These are phyloP conservation scores for Ambrosia artemisiifolia DNA, from an alignment of 129 eudicot genomes.

Conservation along the genomic window DNA sequence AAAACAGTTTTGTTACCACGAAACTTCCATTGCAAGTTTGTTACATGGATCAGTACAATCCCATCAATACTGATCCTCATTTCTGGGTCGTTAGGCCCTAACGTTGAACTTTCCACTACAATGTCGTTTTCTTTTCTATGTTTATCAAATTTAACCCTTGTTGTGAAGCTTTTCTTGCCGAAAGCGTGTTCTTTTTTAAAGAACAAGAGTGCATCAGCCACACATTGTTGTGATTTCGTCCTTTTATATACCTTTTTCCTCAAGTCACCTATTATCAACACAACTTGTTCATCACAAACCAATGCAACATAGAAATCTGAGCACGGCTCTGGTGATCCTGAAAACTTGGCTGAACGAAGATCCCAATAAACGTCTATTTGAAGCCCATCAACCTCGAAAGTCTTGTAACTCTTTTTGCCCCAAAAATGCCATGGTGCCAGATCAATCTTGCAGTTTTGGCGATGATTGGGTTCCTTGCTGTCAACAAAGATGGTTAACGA, in stretches of 20 bases:
- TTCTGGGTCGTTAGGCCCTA: slow-evolving; percentile 73
- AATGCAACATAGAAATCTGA: slow-evolving; percentile 73
- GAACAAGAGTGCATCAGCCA: slow-evolving; percentile 50
- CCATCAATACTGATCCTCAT: slow-evolving; percentile 95
- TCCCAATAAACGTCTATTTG: slow-evolving; percentile 85
- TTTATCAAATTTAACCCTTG: slow-evolving; percentile 60
- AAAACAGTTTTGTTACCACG: slow-evolving; percentile 78
- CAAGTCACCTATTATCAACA: slow-evolving; percentile 67
- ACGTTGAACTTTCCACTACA: slow-evolving; percentile 61
- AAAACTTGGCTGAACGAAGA: slow-evolving; percentile 67
- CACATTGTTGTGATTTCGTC: slow-evolving; percentile 59
- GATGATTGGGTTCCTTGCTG: slow-evolving; percentile 42
- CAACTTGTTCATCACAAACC: slow-evolving; percentile 77
- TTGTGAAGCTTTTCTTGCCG: slow-evolving; percentile 71
- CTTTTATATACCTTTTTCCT: slow-evolving; percentile 63
- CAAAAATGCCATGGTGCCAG: slow-evolving; percentile 97
- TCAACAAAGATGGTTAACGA: slow-evolving; percentile 58
- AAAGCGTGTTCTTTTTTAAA: slow-evolving; percentile 70
- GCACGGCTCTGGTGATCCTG: slow-evolving; percentile 79
- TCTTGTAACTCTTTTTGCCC: slow-evolving; percentile 79
- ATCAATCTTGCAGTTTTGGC: slow-evolving; percentile 68
- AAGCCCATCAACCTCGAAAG: slow-evolving; percentile 60
- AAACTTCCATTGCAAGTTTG: slow-evolving; percentile 89
- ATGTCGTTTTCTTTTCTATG: slow-evolving; percentile 57
- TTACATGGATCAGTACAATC: slow-evolving; percentile 61